A percentile compares a stretch with the other conserved stretches of the same genome.
Conservation (phyloP, 2,329 filamentous ascomycete species). For the Cercospora zeae-maydis region DNA sequence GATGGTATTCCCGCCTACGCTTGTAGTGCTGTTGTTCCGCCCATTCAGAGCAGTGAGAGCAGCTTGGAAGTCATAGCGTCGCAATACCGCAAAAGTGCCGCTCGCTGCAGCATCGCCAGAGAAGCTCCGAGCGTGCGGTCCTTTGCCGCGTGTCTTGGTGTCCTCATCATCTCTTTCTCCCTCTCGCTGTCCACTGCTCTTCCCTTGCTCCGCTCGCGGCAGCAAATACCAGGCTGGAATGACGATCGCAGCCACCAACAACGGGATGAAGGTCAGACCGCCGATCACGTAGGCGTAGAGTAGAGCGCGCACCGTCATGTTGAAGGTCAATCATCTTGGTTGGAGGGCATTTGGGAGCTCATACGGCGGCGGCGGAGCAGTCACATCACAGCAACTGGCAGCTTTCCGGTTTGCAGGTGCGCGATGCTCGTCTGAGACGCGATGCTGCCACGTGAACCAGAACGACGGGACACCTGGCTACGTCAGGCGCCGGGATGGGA, state of each 20-base stretch:
- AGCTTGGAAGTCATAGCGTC: slow-evolving; percentile 33
- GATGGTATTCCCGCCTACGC: slow-evolving; percentile 4
- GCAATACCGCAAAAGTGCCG: slow-evolving; percentile 34
- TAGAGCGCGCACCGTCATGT: slow-evolving; percentile 50
- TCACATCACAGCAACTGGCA: not conserved
- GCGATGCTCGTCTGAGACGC: not conserved
- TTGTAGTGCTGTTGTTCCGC: slow-evolving; percentile 17
- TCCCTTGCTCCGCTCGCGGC: slow-evolving; percentile 15
- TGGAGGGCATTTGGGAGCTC: not conserved
- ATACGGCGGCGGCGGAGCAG: not conserved
- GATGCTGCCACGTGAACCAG: slow-evolving; percentile 5
- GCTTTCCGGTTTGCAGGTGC: not conserved
- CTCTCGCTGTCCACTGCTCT: slow-evolving; percentile 4
- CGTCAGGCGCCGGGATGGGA: not conserved
- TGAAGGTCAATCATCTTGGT: slow-evolving; percentile 10
- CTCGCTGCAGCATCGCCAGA: slow-evolving; percentile 28
- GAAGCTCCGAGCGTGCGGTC: slow-evolving; percentile 3
- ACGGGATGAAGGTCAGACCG: slow-evolving; percentile 81
- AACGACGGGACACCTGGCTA: not conserved
- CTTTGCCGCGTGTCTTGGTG: slow-evolving; percentile 11
- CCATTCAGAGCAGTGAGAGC: slow-evolving; percentile 31
- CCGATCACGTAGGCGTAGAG: slow-evolving; percentile 77
- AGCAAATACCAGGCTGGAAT: slow-evolving; percentile 67
- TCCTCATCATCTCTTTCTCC: slow-evolving; percentile 11
- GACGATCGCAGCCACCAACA: slow-evolving; percentile 60